Evolutionary conservation across 2,329 filamentous ascomycete species (phyloP), one percentile per base, ranked within the genome.

Genomic region (Clarireedia paspali): DNA sequence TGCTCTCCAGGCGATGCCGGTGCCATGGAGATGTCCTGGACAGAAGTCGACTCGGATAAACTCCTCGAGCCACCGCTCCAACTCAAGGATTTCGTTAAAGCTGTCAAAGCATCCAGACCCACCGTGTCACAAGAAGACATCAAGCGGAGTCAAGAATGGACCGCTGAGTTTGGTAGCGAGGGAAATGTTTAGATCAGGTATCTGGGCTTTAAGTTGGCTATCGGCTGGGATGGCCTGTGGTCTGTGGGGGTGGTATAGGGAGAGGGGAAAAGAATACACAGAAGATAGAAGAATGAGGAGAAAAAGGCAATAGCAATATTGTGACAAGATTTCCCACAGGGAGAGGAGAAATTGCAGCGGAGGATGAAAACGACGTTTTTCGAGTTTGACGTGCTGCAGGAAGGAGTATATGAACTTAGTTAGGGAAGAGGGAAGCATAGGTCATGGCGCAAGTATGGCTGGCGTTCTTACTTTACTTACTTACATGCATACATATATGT

Each of bases 21-120:
- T 14, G 92, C 91, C 17, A 82, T 84, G 63, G 94, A 99, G 72
- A 96, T 97, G 90, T 89, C 85, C 1, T 97, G 94, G 85, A 89
- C 90, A 65, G 84, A 91, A 58, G 79, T 99, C 17, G 86, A 91
- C 48, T 85, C 88, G 6, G 91, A 96, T 1, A 79, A 88, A 66
- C 79, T 99, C 1, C 80, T 94, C 7, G 91, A 96, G 66, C 95
- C 94, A 0, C 81, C 90, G 1, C 84, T 99, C 23, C 80, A 86
- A 61, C 79, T 95, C 56, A 95, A 95, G 70, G 94, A 99, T 71
- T 97, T 99, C 68, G 79, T 95, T 69, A 90, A 92, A 71, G 92
- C 94, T 1, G 87, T 99, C 67, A 91, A 90, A 68, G 84, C 85
- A 47, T 89, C 89, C 50, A 78, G 94, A 67, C 94, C 94, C 23